Evolutionary conservation across 805 yeast species (phyloP), one percentile per base, ranked within the genome.

Genomic region (Suhomyces sp.): DNA sequence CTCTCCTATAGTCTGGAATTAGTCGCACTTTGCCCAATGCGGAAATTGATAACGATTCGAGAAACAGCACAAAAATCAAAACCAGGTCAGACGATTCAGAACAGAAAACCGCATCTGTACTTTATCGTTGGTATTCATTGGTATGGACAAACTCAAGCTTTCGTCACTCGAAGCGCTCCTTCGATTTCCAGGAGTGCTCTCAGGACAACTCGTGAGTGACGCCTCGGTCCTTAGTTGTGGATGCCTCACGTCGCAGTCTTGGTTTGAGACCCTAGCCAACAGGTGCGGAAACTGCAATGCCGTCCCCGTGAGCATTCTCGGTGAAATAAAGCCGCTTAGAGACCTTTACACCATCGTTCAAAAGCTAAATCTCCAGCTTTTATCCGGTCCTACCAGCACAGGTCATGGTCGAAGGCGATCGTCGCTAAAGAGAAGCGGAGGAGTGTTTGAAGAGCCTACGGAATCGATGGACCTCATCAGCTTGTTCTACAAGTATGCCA

Each of bases 181-280:
- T 5, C 53, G 55, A 51, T 56, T 69, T 20, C 64, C 67, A 1
- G 69, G 66, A 0, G n/a, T 33, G 4, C 33, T n/a, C 20, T 45
- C 39, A 27, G 48, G 54, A 2, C 52, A 29, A 3, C 49, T 67
- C 2, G 65, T 67, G 6, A 24, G 61, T 2, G 79, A 75, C 55
- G 65, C 71, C 4, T 61, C 69, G 13, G 67, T 73, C 12, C 63
- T 75, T n/a, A 59, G 67, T 3, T 75, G 79, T 57, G 78, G 78
- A 2, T 75, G 79, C 57, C 58, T 75, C 25, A 68, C 63, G 2
- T 71, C 76, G 2, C 78, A 74, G 53, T 48, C 61, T 0, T 56
- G 45, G 19, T 73, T 73, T 49, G 19, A 39, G 25, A 19, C 21
- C 47, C 17, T 43, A 6, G 15, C 50, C 1, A 46, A 52, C 2